Evolutionary conservation across 1,284 basidiomycete genomes (phyloP).

Genomic region (Moesziomyces antarcticus): DNA sequence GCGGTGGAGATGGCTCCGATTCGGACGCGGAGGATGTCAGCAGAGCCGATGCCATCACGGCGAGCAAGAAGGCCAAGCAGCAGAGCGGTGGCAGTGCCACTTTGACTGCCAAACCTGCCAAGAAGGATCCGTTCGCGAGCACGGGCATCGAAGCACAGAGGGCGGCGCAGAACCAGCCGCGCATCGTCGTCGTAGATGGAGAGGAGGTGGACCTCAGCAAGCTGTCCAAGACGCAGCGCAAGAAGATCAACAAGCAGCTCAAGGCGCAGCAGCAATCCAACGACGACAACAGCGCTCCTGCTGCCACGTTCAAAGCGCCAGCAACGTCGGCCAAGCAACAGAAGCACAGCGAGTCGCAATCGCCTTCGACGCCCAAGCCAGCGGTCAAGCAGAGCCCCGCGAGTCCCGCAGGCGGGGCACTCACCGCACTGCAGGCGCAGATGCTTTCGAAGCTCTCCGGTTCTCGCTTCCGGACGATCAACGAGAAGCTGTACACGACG

Average conservation of each 20-base stretch:
- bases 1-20: constrained; percentile 8
- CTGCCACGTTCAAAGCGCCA: too few relatives aligned
- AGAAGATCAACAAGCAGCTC: constrained; percentile 58
- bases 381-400: not conserved
- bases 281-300: not conserved
- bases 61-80: constrained; percentile 31
- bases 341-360: not conserved
- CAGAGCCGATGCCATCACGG: constrained; percentile 22
- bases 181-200: constrained; percentile 25
- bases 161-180: constrained; percentile 32
- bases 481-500: constrained; percentile 66
- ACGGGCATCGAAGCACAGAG: constrained; percentile 34
- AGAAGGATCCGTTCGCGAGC: constrained; percentile 44
- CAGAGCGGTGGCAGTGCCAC: not conserved
- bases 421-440: constrained; percentile 55
- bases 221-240: constrained; percentile 59
- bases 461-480: constrained; percentile 67
- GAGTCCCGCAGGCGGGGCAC: constrained; percentile 3
- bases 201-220: constrained; percentile 30
- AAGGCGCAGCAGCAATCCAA: constrained; percentile 13
- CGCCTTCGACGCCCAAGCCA: not conserved
- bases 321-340: not conserved
- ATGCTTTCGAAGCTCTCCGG: constrained; percentile 62
- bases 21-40: constrained; percentile 36
- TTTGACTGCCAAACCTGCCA: constrained; percentile 9